Evolutionary conservation across 2,329 filamentous ascomycete genomes (phyloP).

Genomic region (Ophiostoma australiae): DNA sequence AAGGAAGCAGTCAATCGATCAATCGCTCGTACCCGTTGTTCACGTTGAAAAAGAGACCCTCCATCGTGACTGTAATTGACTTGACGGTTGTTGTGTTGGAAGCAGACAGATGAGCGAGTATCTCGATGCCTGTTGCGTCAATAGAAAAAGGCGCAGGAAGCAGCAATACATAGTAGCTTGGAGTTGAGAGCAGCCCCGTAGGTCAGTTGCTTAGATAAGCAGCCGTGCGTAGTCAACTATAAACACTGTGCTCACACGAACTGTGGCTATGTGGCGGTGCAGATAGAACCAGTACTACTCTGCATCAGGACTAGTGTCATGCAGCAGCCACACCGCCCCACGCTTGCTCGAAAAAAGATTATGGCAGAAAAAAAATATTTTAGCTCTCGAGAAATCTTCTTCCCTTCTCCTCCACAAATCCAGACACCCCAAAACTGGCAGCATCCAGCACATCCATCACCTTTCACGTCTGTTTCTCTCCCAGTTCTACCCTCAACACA

Average conservation of each 20-base stretch:
- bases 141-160: slow-evolving; percentile 25
- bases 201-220: background rate
- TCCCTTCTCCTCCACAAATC: slow-evolving; percentile 18
- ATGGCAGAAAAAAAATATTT: slow-evolving; percentile 29
- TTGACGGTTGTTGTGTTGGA: slow-evolving; percentile 17
- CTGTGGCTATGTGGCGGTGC: slow-evolving; percentile 17
- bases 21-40: slow-evolving; percentile 68
- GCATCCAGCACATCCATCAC: slow-evolving; percentile 16
- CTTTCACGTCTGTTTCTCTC: background rate
- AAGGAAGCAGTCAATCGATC: background rate
- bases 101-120: slow-evolving; percentile 20
- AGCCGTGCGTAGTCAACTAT: background rate
- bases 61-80: slow-evolving; percentile 53
- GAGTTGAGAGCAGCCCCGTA: background rate
- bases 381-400: slow-evolving; percentile 27
- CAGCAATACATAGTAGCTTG: background rate
- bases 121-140: slow-evolving; percentile 23
- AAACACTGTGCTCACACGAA: background rate
- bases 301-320: slow-evolving; percentile 22
- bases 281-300: background rate
- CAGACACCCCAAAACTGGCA: slow-evolving; percentile 15
- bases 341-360: slow-evolving; percentile 24
- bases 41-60: slow-evolving; percentile 90
- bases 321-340: slow-evolving; percentile 24
- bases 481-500: slow-evolving; percentile 22